Evolutionary conservation across 306 rosid genomes (phyloP).

Genomic region (Rosa rugosa): DNA sequence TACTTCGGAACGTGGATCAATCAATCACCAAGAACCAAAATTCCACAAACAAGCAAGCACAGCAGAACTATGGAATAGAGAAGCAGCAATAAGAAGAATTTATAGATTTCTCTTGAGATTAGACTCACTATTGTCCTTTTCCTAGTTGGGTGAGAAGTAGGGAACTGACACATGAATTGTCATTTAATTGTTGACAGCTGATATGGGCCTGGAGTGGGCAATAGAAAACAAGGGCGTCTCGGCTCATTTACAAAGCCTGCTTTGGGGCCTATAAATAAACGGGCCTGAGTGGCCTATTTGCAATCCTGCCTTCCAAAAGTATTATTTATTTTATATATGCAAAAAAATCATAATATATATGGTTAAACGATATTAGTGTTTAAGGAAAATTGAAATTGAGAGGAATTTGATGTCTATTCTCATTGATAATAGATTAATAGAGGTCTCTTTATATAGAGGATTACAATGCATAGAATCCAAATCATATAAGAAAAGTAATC

Average conservation of each 20-base stretch:
- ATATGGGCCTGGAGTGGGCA: too few species aligned
- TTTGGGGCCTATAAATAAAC: background rate
- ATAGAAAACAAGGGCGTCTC: background rate
- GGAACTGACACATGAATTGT: background rate
- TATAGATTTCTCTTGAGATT: background rate
- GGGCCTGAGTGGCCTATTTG: background rate
- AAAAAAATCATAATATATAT: too few species aligned
- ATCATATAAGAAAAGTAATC: too few species aligned
- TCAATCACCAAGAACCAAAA: background rate
- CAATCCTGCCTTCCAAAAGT: too few species aligned
- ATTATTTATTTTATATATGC: too few species aligned
- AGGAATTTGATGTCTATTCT: too few species aligned
- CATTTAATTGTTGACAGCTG: too few species aligned
- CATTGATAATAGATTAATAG: too few species aligned
- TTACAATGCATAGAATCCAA: too few species aligned
- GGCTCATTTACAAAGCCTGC: background rate
- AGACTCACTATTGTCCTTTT: background rate
- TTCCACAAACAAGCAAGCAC: background rate
- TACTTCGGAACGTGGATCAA: background rate
- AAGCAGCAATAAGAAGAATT: background rate
- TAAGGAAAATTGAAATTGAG: too few species aligned
- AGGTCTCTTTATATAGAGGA: too few species aligned
- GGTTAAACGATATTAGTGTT: too few species aligned
- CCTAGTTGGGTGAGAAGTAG: background rate
- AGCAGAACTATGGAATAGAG: background rate